A percentile compares a stretch with the other conserved stretches of the same genome.
Conservation (phyloP, 805 yeast genomes). For the Danielozyma ontarioensis region DNA sequence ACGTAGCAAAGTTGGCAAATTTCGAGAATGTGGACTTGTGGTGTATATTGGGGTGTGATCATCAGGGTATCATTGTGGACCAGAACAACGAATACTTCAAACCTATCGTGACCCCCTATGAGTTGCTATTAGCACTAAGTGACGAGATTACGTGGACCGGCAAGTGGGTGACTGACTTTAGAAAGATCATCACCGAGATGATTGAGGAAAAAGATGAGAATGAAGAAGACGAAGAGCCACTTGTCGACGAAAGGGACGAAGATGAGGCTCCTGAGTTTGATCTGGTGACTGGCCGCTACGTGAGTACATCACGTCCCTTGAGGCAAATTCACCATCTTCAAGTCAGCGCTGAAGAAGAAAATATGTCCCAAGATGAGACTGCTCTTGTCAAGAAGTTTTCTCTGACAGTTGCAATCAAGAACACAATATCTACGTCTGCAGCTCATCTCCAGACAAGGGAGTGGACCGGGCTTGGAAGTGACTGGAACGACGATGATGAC, state of each 20-base stretch:
- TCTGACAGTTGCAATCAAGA: constrained; percentile 57
- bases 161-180: constrained; percentile 81
- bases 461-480: constrained; percentile 94
- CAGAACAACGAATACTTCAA: constrained; percentile 74
- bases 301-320: constrained; percentile 69
- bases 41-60: constrained; percentile 93
- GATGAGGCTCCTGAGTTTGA: constrained; percentile 76
- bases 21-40: constrained; percentile 92
- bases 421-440: constrained; percentile 89
- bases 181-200: constrained; percentile 42
- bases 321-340: constrained; percentile 61
- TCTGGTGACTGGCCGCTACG: constrained; percentile 78
- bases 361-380: constrained; percentile 11
- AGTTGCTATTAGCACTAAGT: constrained; percentile 72
- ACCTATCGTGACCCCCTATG: constrained; percentile 94
- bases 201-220: constrained; percentile 27
- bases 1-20: constrained; percentile 93
- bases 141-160: constrained; percentile 87
- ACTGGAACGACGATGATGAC: constrained; percentile 41
- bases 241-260: constrained; percentile 31
- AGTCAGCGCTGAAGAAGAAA: constrained; percentile 40
- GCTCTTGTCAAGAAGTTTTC: constrained; percentile 55
- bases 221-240: constrained; percentile 13
- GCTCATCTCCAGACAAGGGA: constrained; percentile 59
- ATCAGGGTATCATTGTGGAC: constrained; percentile 86